Conservation (phyloP, 2,329 filamentous ascomycete genomes). For the Ascochyta koolunga region DNA sequence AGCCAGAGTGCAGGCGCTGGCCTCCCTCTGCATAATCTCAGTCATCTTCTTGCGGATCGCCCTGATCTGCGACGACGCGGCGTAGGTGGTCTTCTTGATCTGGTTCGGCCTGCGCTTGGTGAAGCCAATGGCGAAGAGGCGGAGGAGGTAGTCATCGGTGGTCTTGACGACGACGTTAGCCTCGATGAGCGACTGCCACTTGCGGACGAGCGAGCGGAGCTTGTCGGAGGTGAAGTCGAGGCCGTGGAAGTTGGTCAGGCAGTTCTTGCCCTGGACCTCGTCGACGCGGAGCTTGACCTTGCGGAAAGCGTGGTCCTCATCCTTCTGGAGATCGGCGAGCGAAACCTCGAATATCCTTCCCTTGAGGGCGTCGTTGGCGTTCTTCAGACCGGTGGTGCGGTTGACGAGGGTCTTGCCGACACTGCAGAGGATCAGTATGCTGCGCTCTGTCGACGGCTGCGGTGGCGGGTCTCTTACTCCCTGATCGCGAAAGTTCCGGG, state of each 20-base stretch:
- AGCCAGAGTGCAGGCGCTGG: constrained; percentile 88
- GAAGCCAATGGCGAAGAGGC: constrained; percentile 98
- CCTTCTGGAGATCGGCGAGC: constrained; percentile 98
- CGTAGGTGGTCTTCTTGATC: constrained; percentile 99
- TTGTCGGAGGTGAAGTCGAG: constrained; percentile 99
- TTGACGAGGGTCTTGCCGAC: constrained; percentile 99
- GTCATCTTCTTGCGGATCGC: constrained; percentile 99
- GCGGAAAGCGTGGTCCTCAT: constrained; percentile 99
- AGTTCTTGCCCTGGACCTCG: constrained; percentile 99
- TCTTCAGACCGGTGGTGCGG: constrained; percentile 99
- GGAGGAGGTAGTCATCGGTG: constrained; percentile 99
- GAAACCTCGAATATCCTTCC: constrained; percentile 99
- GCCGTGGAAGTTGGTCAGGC: constrained; percentile 99
- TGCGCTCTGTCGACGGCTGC: constrained; percentile 15
- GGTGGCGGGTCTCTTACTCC: constrained; percentile 73
- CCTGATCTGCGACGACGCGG: constrained; percentile 94
- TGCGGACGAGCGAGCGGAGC: constrained; percentile 97
- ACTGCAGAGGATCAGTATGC: constrained; percentile 59
- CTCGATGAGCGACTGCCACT: constrained; percentile 99
- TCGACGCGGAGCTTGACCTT: constrained; percentile 99
- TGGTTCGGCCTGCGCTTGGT: constrained; percentile 99
- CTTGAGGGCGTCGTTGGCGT: constrained; percentile 99
- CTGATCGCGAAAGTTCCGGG: constrained; percentile 93
- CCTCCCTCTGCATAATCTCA: constrained; percentile 98
- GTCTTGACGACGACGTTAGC: constrained; percentile 99